Base-by-base conservation (phyloP, 768 basidiomycete genomes). In the Russula lepida region DNA sequence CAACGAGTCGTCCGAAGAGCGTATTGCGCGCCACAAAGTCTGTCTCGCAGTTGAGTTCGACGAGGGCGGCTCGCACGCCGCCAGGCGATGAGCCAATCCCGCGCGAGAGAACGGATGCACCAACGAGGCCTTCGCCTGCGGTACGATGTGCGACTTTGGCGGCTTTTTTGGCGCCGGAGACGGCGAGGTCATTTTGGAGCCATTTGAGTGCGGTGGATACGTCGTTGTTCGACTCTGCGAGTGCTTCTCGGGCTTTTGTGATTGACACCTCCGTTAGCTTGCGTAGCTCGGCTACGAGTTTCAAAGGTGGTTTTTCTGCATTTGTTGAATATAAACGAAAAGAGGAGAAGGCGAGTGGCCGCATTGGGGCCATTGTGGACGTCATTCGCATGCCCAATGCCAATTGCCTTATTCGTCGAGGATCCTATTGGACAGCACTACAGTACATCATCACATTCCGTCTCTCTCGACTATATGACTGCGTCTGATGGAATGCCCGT, bases 21-120 rank as follows among this genome's bases (percentile, higher is more conserved):
- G 86, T 82, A 68, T 92, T 95, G 65, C 90, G 76, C 25, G 85
- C 91, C 30, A 98, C 95, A 70, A 97, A 98, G 75, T 98, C 95
- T 55, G 95, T 97, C 76, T 98, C 95, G 76, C 95, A 98, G 67
- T 91, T 92, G 63, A 97, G 77, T 73, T 98, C 95, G 59, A 98
- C 77, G 81, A 97, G 88, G 21, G 88, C 85, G 12, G 89, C 92
- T 39, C 90, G 82, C 37, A 89, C 73, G 41, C 81, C 78, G 1
- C 78, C 79, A 9, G 51, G 27, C 5, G 27, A 6, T 35, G 74
- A 65, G 19, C 77, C 78, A 23, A 75, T 74, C 17, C 87, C 89
- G 15, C 80, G 76, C 19, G 89, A 84, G 25, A 95, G 79, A 12
- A 92, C 73, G 47, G 83, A 85, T n/a, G 88, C 77, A 56, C 85